phyloP scores from a whole-genome alignment of 1,139 yeast species.

The Arxiozyma slooffiae region DNA sequence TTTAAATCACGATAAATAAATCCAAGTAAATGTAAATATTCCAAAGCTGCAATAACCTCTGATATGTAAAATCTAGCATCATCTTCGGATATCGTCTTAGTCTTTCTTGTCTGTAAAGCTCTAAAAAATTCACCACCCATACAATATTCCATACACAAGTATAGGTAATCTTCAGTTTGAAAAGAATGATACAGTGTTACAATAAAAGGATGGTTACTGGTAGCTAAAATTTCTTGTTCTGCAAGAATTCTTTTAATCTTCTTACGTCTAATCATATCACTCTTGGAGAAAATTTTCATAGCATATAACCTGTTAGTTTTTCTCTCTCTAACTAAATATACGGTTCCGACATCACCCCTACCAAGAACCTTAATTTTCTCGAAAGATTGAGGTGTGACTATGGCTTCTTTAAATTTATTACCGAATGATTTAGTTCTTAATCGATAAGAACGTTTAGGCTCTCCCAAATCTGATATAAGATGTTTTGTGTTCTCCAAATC shows the following conservation, averaged over 20 bases:
- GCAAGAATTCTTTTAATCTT: constrained; percentile 91
- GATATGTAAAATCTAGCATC: constrained; percentile 94
- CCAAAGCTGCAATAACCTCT: constrained; percentile 98
- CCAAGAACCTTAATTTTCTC: constrained; percentile 83
- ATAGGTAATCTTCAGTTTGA: constrained; percentile 87
- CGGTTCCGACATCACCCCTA: constrained; percentile 97
- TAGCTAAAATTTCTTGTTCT: constrained; percentile 92
- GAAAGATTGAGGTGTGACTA: constrained; percentile 78
- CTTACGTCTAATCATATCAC: constrained; percentile 90
- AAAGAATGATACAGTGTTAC: constrained; percentile 93
- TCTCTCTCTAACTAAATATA: constrained; percentile 80
- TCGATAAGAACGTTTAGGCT: constrained; percentile 31
- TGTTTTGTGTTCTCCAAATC: neutral
- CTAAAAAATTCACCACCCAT: constrained; percentile 99
- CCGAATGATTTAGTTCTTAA: constrained; percentile 44
- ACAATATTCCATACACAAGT: constrained; percentile 95
- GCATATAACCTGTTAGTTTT: constrained; percentile 70
- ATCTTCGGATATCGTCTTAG: constrained; percentile 74
- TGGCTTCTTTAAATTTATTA: constrained; percentile 61
- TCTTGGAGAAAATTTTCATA: constrained; percentile 82
- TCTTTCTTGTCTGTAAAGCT: constrained; percentile 83
- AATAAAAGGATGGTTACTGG: constrained; percentile 93
- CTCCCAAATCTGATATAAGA: constrained; percentile 6
- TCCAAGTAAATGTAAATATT: constrained; percentile 91
- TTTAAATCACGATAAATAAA: constrained; percentile 89